These are phyloP conservation scores for Verticillium albo-atrum DNA, from an alignment of 2,329 filamentous ascomycete species.

Conservation along the genomic window DNA sequence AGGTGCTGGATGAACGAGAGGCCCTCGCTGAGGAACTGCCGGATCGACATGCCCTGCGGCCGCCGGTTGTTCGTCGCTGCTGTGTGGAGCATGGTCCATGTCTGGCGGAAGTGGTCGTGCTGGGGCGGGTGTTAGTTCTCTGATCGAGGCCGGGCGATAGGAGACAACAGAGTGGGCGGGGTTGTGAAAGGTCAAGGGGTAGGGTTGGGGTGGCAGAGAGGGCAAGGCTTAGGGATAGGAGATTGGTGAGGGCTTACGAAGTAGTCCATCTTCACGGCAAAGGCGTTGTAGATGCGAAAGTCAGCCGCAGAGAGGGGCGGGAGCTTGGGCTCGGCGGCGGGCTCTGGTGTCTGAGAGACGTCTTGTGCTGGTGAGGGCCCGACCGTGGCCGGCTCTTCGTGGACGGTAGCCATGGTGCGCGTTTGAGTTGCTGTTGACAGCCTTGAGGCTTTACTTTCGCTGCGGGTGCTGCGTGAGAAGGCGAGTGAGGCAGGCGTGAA, in stretches of 20 bases:
- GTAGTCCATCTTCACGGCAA: slow-evolving; percentile 70
- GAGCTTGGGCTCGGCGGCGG: slow-evolving; percentile 23
- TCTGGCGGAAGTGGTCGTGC: slow-evolving; percentile 72
- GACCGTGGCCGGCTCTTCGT: neutral
- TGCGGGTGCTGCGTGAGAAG: neutral
- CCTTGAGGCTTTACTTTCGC: neutral
- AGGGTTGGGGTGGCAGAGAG: too few relatives aligned
- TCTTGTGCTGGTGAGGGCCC: neutral
- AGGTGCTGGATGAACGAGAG: slow-evolving; percentile 68
- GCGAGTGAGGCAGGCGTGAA: neutral
- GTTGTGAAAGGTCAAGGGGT: too few relatives aligned
- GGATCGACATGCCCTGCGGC: slow-evolving; percentile 59
- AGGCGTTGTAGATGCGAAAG: slow-evolving; percentile 65
- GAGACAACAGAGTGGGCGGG: too few relatives aligned
- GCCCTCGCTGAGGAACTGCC: slow-evolving; percentile 63
- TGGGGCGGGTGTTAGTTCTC: slow-evolving; percentile 25
- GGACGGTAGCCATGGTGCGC: too few relatives aligned
- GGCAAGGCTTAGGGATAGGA: too few relatives aligned
- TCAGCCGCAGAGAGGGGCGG: slow-evolving; percentile 63
- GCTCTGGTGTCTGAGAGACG: neutral
- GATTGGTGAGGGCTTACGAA: too few relatives aligned
- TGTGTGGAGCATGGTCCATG: slow-evolving; percentile 67
- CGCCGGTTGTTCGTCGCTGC: slow-evolving; percentile 58
- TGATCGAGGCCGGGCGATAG: neutral
- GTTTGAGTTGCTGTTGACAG: neutral